phyloP scores from a whole-genome alignment of 352 stramenopile species.

The Globisporangium nodosum region DNA sequence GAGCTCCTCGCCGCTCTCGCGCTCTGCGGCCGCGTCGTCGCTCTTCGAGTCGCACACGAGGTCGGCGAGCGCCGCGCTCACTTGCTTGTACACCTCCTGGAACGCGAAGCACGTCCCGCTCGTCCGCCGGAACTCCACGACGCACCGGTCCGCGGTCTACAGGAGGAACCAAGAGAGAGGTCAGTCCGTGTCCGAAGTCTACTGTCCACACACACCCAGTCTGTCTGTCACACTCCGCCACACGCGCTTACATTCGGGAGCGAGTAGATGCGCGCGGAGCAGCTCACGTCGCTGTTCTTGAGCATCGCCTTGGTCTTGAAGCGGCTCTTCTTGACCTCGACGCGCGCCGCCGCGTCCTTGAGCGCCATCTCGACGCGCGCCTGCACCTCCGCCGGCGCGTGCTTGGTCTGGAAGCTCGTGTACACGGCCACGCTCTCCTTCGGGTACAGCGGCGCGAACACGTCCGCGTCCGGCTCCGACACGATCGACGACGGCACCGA shows the following conservation, averaged over 20 bases:
- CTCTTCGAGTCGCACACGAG: constrained; percentile 43
- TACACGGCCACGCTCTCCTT: constrained; percentile 57
- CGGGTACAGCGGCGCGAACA: constrained; percentile 46
- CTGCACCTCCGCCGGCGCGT: constrained; percentile 40
- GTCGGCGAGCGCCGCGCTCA: constrained; percentile 45
- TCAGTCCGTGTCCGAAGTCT: not conserved
- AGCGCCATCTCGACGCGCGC: constrained; percentile 48
- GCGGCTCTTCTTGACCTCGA: constrained; percentile 49
- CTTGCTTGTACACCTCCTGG: constrained; percentile 63
- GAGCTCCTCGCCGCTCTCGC: constrained; percentile 51
- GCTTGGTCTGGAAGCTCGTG: constrained; percentile 68
- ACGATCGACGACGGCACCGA: constrained; percentile 34
- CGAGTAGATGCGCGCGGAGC: constrained; percentile 60
- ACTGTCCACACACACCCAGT: constrained; percentile 13
- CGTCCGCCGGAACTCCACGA: constrained; percentile 72
- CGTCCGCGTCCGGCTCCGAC: constrained; percentile 28
- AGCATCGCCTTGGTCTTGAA: constrained; percentile 77
- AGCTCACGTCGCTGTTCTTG: constrained; percentile 45
- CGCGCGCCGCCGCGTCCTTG: constrained; percentile 34
- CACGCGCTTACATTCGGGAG: constrained; percentile 60
- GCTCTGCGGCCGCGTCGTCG: constrained; percentile 18
- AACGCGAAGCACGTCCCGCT: constrained; percentile 69
- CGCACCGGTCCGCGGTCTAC: constrained; percentile 39
- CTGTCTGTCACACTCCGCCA: constrained; percentile 12
- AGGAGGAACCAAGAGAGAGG: not conserved